Base-by-base conservation (phyloP, 805 yeast genomes). In the Saccharomycopsis javanensis region DNA sequence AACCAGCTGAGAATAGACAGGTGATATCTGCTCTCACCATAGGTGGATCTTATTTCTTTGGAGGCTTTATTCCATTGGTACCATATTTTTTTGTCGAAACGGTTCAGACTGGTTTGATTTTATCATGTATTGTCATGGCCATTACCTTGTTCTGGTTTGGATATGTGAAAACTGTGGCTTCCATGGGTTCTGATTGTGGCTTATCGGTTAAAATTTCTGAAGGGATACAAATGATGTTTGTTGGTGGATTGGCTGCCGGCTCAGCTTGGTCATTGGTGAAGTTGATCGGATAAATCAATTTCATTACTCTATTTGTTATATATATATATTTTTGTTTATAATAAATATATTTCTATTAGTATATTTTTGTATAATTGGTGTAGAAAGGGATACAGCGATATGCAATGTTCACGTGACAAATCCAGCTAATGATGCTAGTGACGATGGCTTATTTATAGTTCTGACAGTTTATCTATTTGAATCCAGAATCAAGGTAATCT, bases 191-290 rank as follows among this genome's bases (percentile, higher is more conserved):
- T 25, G 90, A 83, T 60, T 80, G 87, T 64, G 78, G 88, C n/a
- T 65, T 68, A 1, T 65, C 68, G 61, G 81, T 79, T 62, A 85
- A 85, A 66, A 72, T 85, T 3, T 72, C 75, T 54, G 97, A 91
- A 70, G 98, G 97, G 50, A 57, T 85, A 18, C 95, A 89, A 72
- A 92, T 94, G 98, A 83, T 89, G 55, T 71, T 85, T n/a, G 91
- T 88, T 54, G 99, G 99, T 42, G 95, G 97, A n/a, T 74, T 86
- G 33, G 98, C 99, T 23, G 98, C 99, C 4, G 96, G 96, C 4
- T 87, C 96, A 25, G 99, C 99, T 10, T 92, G 96, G 96, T 81
- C 81, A 50, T 79, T 91, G 68, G 99, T 92, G 34, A 85, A 83
- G 68, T 69, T 85, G 62, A 82, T 92, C 60, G 96, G 84, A 61